Conservation (phyloP, 305 asterid genomes). For the Fraxinus paxiana region DNA sequence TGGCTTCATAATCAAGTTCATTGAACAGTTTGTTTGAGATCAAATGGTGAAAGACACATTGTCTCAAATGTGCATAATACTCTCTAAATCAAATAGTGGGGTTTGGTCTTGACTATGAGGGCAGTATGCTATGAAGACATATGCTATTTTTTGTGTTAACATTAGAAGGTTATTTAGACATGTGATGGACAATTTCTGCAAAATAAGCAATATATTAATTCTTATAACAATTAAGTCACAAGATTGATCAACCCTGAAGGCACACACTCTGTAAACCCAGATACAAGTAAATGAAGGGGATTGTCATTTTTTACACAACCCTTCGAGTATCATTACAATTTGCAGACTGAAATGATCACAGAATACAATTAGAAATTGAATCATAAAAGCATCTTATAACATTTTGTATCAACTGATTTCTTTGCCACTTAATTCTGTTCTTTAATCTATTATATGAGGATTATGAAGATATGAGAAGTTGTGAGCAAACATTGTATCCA, state of each 20-base stretch:
- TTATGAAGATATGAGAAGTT: background rate
- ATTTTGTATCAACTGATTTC: background rate
- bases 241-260: background rate
- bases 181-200: conserved; percentile 23
- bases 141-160: too few species aligned
- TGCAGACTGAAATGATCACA: background rate
- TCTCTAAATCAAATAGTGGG: too few species aligned
- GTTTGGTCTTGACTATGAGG: too few species aligned
- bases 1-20: too few species aligned
- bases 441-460: background rate
- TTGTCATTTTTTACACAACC: background rate
- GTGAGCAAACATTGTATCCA: background rate
- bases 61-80: too few species aligned
- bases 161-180: background rate
- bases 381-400: background rate
- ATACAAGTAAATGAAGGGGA: background rate
- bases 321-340: background rate
- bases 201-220: background rate
- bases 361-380: background rate
- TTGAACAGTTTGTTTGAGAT: too few species aligned
- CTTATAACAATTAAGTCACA: background rate
- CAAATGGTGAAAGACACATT: too few species aligned
- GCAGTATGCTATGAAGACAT: too few species aligned
- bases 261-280: background rate
- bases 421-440: background rate